Percentiles rank a stretch among this genome's conserved stretches.
phyloP scores from a whole-genome alignment of 164 flowering plant species.

The Kalanchoe fedtschenkoi region DNA sequence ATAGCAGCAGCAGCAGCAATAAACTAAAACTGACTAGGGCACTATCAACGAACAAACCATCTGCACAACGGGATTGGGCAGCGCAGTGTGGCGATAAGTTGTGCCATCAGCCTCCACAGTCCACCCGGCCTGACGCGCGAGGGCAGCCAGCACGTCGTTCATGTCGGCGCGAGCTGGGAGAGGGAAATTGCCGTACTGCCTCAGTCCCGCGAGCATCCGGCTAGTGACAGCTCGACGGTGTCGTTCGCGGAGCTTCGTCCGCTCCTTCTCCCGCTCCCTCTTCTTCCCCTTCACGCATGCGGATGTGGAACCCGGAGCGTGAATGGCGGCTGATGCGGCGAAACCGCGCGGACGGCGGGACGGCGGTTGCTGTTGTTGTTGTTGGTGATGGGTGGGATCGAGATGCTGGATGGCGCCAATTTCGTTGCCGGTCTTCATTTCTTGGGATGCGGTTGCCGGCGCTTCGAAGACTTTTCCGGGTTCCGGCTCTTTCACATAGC shows the following conservation, averaged over 20 bases:
- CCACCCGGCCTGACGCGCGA: slow-evolving; percentile 83
- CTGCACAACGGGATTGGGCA: background rate
- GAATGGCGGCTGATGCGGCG: too few relatives aligned
- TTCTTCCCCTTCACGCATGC: slow-evolving; percentile 26
- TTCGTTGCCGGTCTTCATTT: too few relatives aligned
- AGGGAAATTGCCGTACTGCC: slow-evolving; percentile 68
- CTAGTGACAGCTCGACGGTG: slow-evolving; percentile 70
- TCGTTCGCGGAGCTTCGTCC: slow-evolving; percentile 62
- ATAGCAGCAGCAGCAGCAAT: background rate
- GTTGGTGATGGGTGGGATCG: too few relatives aligned
- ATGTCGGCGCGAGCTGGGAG: slow-evolving; percentile 73
- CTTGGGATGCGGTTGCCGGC: too few relatives aligned
- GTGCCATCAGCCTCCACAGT: slow-evolving; percentile 65
- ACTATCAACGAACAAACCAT: background rate
- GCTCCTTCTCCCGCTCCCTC: slow-evolving; percentile 63
- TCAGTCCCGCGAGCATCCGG: slow-evolving; percentile 59
- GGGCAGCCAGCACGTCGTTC: slow-evolving; percentile 69
- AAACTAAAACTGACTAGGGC: background rate
- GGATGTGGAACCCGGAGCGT: too few relatives aligned
- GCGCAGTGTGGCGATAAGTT: slow-evolving; percentile 44
- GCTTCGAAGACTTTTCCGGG: too few relatives aligned
- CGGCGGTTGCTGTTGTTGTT: too few relatives aligned
- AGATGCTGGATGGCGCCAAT: too few relatives aligned
- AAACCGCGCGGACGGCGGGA: too few relatives aligned
- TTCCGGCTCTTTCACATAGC: too few relatives aligned